Percentiles rank a stretch among this genome's conserved stretches.
Evolutionary conservation across 2,329 filamentous ascomycete species (phyloP).

Genomic region (Stemphylium vesicarium): DNA sequence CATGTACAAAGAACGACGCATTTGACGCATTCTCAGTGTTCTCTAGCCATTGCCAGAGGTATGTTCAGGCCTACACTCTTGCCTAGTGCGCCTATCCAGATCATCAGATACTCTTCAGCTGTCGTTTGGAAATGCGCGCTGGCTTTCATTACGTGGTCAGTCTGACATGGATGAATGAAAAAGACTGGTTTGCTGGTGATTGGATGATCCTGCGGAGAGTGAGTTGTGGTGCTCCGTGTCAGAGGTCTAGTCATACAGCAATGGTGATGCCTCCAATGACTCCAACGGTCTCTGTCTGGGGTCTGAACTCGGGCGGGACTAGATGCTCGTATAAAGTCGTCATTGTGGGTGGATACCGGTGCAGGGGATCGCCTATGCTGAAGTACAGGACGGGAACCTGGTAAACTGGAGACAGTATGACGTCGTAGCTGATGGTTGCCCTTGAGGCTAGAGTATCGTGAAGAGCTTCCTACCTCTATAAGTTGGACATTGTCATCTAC

Average conservation of each 20-base stretch:
- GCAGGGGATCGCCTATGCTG: slow-evolving; percentile 34
- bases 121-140: slow-evolving; percentile 49
- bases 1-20: slow-evolving; percentile 16
- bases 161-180: slow-evolving; percentile 92
- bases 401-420: slow-evolving; percentile 53
- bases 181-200: slow-evolving; percentile 78
- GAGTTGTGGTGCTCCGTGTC: neutral
- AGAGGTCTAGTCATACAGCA: slow-evolving; percentile 31
- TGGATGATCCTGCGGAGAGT: slow-evolving; percentile 73
- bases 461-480: slow-evolving; percentile 25
- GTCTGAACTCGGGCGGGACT: slow-evolving; percentile 41
- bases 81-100: slow-evolving; percentile 90
- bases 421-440: slow-evolving; percentile 46
- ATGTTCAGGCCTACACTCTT: slow-evolving; percentile 79
- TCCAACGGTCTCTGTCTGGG: slow-evolving; percentile 45
- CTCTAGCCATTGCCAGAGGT: slow-evolving; percentile 65
- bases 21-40: neutral
- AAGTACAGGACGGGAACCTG: slow-evolving; percentile 55
- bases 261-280: slow-evolving; percentile 50
- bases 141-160: slow-evolving; percentile 77
- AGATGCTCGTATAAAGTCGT: slow-evolving; percentile 46
- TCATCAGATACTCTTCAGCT: slow-evolving; percentile 74
- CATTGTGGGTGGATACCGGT: slow-evolving; percentile 39
- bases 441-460: neutral
- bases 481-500: too few species aligned